Evolutionary conservation across 352 stramenopile genomes (phyloP).

Genomic region (Phytopythium aichiense): DNA sequence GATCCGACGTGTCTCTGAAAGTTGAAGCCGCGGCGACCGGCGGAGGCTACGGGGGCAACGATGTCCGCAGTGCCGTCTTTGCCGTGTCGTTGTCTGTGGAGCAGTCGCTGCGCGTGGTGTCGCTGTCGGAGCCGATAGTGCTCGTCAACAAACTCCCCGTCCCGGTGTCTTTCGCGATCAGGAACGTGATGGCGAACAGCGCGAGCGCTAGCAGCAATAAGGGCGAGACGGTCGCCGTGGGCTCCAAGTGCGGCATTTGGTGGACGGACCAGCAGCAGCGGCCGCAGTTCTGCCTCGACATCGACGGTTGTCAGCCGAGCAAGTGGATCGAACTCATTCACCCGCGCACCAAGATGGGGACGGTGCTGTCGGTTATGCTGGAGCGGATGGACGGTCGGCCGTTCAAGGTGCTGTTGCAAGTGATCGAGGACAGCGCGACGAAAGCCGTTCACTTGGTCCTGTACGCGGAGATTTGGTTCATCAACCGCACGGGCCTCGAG

Average conservation of each 20-base stretch:
- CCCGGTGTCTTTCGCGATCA: conserved; percentile 30
- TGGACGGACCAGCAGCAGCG: conserved; percentile 63
- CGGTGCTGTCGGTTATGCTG: conserved; percentile 60
- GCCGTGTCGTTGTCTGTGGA: conserved; percentile 61
- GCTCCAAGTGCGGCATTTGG: conserved; percentile 66
- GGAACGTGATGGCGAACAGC: conserved; percentile 5
- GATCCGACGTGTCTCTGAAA: conserved; percentile 48
- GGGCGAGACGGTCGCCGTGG: conserved; percentile 42
- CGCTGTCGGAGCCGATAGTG: conserved; percentile 64
- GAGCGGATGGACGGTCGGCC: conserved; percentile 43
- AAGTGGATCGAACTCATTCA: conserved; percentile 70
- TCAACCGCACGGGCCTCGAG: conserved; percentile 77
- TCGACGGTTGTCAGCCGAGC: conserved; percentile 57
- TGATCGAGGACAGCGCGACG: conserved; percentile 33
- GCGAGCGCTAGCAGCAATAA: conserved; percentile 26
- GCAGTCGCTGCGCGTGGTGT: conserved; percentile 61
- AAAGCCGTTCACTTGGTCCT: conserved; percentile 45
- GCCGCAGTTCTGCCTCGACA: conserved; percentile 61
- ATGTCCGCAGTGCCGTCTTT: conserved; percentile 48
- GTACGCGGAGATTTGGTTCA: conserved; percentile 73
- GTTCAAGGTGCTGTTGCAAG: conserved; percentile 68
- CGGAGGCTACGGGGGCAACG: conserved; percentile 7
- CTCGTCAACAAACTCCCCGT: conserved; percentile 80
- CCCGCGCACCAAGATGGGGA: conserved; percentile 32
- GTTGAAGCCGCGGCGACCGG: conserved; percentile 48